Evolutionary conservation across 169 alveolate genomes (phyloP).

Genomic region (Cryptosporidium baileyi): DNA sequence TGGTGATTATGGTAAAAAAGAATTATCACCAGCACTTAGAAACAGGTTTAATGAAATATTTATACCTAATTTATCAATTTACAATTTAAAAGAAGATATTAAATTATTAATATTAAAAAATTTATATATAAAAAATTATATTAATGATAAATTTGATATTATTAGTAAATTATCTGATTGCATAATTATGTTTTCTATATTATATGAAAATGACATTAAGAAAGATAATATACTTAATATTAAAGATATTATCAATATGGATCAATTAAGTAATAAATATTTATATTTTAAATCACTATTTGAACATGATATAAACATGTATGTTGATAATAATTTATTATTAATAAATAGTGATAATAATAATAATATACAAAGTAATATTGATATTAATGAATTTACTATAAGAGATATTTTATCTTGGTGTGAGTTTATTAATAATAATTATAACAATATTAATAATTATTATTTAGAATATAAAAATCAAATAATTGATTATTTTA

Average conservation of each 20-base stretch:
- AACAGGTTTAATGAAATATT: slow-evolving; percentile 97
- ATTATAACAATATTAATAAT: neutral
- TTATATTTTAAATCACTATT: neutral
- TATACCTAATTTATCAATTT: slow-evolving; percentile 76
- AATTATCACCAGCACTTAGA: slow-evolving; percentile 97
- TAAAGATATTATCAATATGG: neutral
- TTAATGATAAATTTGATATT: neutral
- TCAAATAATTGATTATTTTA: neutral
- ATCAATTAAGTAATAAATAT: neutral
- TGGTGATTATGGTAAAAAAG: slow-evolving; percentile 99
- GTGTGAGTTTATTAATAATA: slow-evolving; percentile 45
- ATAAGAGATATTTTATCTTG: slow-evolving; percentile 45
- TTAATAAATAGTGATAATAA: neutral
- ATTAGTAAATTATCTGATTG: neutral
- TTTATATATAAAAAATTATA: neutral
- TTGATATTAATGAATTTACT: slow-evolving; percentile 11
- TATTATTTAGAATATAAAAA: neutral
- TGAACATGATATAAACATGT: neutral
- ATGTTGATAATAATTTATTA: neutral
- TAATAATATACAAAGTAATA: neutral
- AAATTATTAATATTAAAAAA: slow-evolving; percentile 49
- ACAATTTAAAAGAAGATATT: slow-evolving; percentile 10
- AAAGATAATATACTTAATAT: neutral
- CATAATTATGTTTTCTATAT: slow-evolving; percentile 11
- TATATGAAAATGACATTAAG: slow-evolving; percentile 32